Conservation (phyloP, 2,329 filamentous ascomycete genomes). For the Neofusicoccum parvum region DNA sequence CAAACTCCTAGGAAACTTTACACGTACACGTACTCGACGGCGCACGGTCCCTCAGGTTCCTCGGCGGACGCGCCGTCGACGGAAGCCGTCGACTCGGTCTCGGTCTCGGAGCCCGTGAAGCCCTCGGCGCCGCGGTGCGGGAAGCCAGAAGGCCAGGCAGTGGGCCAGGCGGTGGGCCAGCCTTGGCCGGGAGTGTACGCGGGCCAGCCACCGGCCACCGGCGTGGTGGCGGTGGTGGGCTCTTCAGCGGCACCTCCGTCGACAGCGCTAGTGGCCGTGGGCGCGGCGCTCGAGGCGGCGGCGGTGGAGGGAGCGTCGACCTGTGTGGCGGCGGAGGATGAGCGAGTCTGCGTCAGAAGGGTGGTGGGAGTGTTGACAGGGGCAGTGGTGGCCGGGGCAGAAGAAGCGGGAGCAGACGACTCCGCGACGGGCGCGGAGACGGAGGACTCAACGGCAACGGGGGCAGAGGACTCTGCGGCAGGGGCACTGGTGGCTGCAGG, state of each 20-base stretch:
- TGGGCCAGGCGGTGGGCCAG: neutral
- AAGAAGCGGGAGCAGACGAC: too few relatives aligned
- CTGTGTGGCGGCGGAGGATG: conserved; percentile 13
- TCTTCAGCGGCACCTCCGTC: neutral
- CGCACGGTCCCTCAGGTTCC: conserved; percentile 7
- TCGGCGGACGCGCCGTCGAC: neutral
- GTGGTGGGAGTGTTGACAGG: conserved; percentile 11
- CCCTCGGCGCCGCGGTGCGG: neutral
- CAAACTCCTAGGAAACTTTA: conserved; percentile 1
- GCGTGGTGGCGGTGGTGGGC: neutral
- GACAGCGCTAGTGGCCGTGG: conserved; percentile 6
- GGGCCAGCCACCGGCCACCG: neutral
- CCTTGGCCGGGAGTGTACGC: neutral
- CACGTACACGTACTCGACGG: conserved; percentile 15
- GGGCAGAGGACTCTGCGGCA: neutral
- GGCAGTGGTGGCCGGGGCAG: conserved; percentile 15
- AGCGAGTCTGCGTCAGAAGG: conserved; percentile 19
- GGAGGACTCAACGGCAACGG: conserved; percentile 8
- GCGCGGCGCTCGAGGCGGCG: conserved; percentile 14
- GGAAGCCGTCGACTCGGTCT: neutral
- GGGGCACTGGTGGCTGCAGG: neutral
- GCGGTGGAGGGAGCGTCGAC: conserved; percentile 16
- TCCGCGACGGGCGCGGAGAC: neutral
- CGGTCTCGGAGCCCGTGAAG: neutral
- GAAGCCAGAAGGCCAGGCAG: neutral